Evolutionary conservation across 495 filamentous ascomycete genomes (phyloP), one percentile per base, ranked within the genome.

Genomic region (Thermochaetoides thermophila): DNA sequence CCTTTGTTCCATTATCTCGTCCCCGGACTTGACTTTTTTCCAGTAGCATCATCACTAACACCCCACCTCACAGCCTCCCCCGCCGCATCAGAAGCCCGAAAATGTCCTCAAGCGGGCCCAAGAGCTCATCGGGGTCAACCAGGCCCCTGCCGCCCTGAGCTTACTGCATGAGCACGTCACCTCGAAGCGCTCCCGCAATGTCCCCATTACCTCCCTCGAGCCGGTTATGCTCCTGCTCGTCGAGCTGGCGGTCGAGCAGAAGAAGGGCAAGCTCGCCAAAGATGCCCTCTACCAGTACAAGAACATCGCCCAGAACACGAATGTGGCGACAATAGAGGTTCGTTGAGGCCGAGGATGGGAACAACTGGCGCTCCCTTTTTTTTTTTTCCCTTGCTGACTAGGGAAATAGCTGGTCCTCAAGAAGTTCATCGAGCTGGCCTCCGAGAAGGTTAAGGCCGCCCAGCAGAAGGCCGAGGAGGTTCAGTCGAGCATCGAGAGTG

Each of bases 251-350:
- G 89, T 97, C 43, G 85, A 94, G 49, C 76, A 95, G 46, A 79
- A 85, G 61, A 96, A 95, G 60, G 89, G 87, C 38, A 97, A 96
- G 60, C 69, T 86, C 18, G 89, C 89, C 57, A 97, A 97, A 67
- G 89, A 97, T 69, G 89, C 89, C 31, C 69, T 97, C 18, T 97
- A 96, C 51, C 85, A 94, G 49, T 97, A 97, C 72, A 97, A 97
- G 71, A 97, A 97, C 55, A 94, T 93, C 44, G 82, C 84, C 29
- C 89, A 97, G 60, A 97, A 96, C 63, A 94, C 87, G 44, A 97
- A 94, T 49, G 86, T 97, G 34, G 84, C 76, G 45, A 96, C 91
- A 22, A 97, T 97, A 56, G 89, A 97, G 73, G 80, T 84, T 27
- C 20, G 41, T 39, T 24, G 25, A 8, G 28, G 31, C 31, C 34